These are phyloP conservation scores for Alternaria arborescens DNA, from an alignment of 2,329 filamentous ascomycete genomes.

Conservation along the genomic window DNA sequence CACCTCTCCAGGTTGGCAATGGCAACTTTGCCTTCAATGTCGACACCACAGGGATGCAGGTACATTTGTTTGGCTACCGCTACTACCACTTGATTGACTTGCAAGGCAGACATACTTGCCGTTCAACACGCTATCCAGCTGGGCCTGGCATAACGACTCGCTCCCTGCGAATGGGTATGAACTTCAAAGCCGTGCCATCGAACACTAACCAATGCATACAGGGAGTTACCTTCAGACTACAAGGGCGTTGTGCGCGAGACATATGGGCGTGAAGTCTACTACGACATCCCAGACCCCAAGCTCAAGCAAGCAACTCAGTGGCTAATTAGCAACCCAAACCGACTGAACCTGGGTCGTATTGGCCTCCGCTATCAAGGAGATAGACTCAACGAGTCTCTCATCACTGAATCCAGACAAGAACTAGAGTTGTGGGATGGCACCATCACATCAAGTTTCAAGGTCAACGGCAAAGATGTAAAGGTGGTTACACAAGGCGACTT, in stretches of 20 bases:
- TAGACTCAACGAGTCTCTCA: constrained; percentile 24
- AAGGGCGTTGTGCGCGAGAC: constrained; percentile 53
- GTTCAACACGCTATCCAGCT: constrained; percentile 52
- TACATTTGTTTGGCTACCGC: background rate
- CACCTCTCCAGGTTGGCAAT: constrained; percentile 61
- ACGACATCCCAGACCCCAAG: constrained; percentile 53
- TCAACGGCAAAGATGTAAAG: constrained; percentile 51
- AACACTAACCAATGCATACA: constrained; percentile 1
- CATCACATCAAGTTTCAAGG: constrained; percentile 56
- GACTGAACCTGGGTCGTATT: constrained; percentile 59
- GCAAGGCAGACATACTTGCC: constrained; percentile 46
- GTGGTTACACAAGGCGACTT: constrained; percentile 59
- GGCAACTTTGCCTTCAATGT: constrained; percentile 58
- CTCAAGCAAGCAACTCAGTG: constrained; percentile 57
- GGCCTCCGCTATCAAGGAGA: constrained; percentile 55
- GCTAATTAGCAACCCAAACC: constrained; percentile 62
- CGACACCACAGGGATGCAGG: constrained; percentile 57
- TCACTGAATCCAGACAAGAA: constrained; percentile 44
- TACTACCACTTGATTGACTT: background rate
- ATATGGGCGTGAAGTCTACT: constrained; percentile 53
- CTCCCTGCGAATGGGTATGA: constrained; percentile 50
- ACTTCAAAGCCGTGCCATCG: constrained; percentile 22
- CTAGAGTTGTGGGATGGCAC: constrained; percentile 61
- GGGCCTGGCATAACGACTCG: constrained; percentile 56
- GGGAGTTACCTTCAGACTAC: constrained; percentile 33